Base-by-base conservation (phyloP, 805 yeast genomes). In the Hanseniaspora thailandica region DNA sequence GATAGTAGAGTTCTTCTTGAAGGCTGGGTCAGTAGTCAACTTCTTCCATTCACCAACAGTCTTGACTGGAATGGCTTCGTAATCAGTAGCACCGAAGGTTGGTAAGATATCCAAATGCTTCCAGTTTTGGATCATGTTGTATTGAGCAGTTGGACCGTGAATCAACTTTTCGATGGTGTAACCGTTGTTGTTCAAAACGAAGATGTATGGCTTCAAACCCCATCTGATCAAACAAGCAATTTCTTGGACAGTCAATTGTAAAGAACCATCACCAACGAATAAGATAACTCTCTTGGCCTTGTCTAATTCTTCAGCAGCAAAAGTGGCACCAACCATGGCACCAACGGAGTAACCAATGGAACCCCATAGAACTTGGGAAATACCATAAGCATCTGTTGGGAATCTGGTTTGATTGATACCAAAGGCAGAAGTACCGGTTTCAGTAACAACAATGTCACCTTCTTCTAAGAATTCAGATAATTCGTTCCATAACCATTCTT, bases 331-430 rank as follows among this genome's bases (percentile, higher is more conserved):
- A 56, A 77, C 66, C 23, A 80, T 71, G 45, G 85, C 79, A 66
- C 86, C 86, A 55, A 80, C 77, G 48, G 86, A 72, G 70, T 69
- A 81, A 62, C 87, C 87, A 65, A 81, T 81, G 47, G 86, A 80
- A 61, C 86, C 86, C 84, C 85, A 82, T 62, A 82, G 70, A 52
- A 80, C 86, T 71, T 81, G 87, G 54, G 86, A 80, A 57, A 81
- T 81, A 66, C 85, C 86, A 58, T 74, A 70, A 41, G 79, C 73
- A 64, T 76, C 68, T 59, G 71, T 66, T 58, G 87, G 86, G 77
- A 77, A 81, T 64, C 75, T 76, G 28, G 84, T 71, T 65, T 77
- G 80, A 60, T 78, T 73, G 58, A 81, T 76, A 71, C 87, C 87
- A 62, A 81, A 81, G 51, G 84, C 81, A 41, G 86, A 78, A 38